Evolutionary conservation across 2,329 filamentous ascomycete species (phyloP).

Genomic region (Aureobasidium melanogenum): DNA sequence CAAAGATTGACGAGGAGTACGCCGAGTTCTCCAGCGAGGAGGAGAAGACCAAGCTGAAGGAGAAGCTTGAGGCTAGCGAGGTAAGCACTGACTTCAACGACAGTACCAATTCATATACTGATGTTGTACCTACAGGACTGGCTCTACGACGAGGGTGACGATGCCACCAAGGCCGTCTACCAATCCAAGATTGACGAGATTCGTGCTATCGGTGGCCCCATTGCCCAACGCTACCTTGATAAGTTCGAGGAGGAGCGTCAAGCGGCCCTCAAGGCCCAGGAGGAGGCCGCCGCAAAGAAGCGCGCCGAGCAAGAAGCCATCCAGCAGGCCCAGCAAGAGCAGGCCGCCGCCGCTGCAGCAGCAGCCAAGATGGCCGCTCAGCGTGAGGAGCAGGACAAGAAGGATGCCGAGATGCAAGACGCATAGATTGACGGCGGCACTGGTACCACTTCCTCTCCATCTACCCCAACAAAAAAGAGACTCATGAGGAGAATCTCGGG

Average conservation of each 20-base stretch:
- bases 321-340: conserved; percentile 64
- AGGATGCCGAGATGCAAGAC: conserved; percentile 39
- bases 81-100: conserved; percentile 41
- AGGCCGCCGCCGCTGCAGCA: conserved; percentile 42
- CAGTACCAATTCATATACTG: conserved; percentile 11
- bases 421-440: not conserved
- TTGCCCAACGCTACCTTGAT: conserved; percentile 91
- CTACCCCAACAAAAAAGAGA: too few relatives aligned
- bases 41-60: conserved; percentile 79
- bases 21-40: conserved; percentile 81
- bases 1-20: conserved; percentile 90
- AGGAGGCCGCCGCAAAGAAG: conserved; percentile 55
- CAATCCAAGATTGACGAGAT: conserved; percentile 94
- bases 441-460: too few relatives aligned
- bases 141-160: conserved; percentile 95
- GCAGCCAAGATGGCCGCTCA: conserved; percentile 37
- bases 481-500: not conserved
- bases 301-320: conserved; percentile 62
- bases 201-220: conserved; percentile 78
- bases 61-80: conserved; percentile 77
- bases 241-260: conserved; percentile 83
- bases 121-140: conserved; percentile 61
- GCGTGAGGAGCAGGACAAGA: conserved; percentile 47
- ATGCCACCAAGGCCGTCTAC: conserved; percentile 88
- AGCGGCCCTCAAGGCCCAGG: conserved; percentile 57